phyloP scores from a whole-genome alignment of 495 filamentous ascomycete species.

The Penicillium paradoxum region DNA sequence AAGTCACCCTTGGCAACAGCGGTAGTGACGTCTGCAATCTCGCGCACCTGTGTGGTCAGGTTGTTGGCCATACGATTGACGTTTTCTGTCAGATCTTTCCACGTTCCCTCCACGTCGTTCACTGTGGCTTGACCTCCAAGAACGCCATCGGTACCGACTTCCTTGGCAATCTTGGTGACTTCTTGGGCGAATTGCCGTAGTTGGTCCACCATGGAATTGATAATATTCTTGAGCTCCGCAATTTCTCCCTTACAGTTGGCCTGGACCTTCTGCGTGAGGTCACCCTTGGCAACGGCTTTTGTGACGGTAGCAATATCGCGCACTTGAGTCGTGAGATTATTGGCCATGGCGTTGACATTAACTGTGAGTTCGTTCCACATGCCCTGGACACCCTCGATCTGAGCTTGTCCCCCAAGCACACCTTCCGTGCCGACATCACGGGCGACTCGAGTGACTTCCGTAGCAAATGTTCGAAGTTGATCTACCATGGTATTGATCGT shows the following conservation, averaged over 20 bases:
- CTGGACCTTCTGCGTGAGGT: conserved; percentile 94
- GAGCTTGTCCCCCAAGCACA: conserved; percentile 92
- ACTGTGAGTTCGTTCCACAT: conserved; percentile 97
- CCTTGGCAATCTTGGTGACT: conserved; percentile 95
- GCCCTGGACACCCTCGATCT: conserved; percentile 80
- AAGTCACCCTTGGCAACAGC: conserved; percentile 93
- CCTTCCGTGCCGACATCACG: conserved; percentile 97
- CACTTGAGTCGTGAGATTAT: conserved; percentile 95
- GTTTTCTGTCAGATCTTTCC: conserved; percentile 95
- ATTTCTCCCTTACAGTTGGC: conserved; percentile 97
- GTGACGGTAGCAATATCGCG: conserved; percentile 98
- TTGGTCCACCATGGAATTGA: conserved; percentile 99
- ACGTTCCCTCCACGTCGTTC: conserved; percentile 95
- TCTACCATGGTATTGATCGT: conserved; percentile 99
- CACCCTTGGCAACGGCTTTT: conserved; percentile 94
- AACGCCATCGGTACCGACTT: conserved; percentile 94
- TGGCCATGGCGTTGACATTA: conserved; percentile 98
- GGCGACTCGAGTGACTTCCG: conserved; percentile 93
- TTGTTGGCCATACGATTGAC: conserved; percentile 99
- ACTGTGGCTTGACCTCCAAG: conserved; percentile 95
- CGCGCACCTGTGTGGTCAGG: conserved; percentile 93
- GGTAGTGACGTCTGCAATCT: conserved; percentile 97
- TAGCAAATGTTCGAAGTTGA: conserved; percentile 93
- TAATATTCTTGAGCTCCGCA: conserved; percentile 89
- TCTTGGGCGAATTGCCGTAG: conserved; percentile 94